Base-by-base conservation (phyloP, 352 stramenopile genomes). In the Globisporangium nagaii region DNA sequence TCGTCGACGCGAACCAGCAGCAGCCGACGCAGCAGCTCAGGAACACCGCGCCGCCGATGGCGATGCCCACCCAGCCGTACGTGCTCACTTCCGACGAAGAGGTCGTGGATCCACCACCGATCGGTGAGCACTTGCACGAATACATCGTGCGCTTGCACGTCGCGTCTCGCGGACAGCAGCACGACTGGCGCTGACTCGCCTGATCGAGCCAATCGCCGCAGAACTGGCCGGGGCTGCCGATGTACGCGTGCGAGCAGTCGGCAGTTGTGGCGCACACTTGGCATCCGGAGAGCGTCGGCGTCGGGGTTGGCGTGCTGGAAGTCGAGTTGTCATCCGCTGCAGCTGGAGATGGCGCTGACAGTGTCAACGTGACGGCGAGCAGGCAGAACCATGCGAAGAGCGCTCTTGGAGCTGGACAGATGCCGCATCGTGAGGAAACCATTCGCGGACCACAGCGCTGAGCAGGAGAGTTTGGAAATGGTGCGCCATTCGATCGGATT, bases 171-270 rank as follows among this genome's bases (percentile, higher is more conserved):
- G 66, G 54, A 25, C 66, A 74, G 46, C 66, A 74, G 58, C 66
- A 74, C 12, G 25, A 43, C 42, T 65, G 53, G 24, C 41, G 53
- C 24, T 67, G 44, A 27, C 41, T 65, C 2, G 27, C 20, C 20
- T 58, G 43, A 31, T 74, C 66, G 9, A 66, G 46, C 66, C 66
- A 74, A 20, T 67, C 34, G 42, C 55, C 59, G 37, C 66, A 74
- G 40, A 53, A 63, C 36, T 71, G 50, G 8, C 66, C 66, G 0
- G 66, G 62, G 0, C n/a, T 22, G 12, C 58, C 53, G 12, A 56
- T 39, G 27, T 68, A 71, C 11, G 66, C 62, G 15, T 50, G 54
- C 20, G 58, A 67, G 41, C 66, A 75, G 22, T 71, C 53, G 2
- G 56, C 51, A 1, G 35, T 44, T 5, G 32, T 30, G 9, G 55